Evolutionary conservation across 139 green algal species (phyloP), one percentile per base, ranked within the genome.

Genomic region (Micractinium conductrix): DNA sequence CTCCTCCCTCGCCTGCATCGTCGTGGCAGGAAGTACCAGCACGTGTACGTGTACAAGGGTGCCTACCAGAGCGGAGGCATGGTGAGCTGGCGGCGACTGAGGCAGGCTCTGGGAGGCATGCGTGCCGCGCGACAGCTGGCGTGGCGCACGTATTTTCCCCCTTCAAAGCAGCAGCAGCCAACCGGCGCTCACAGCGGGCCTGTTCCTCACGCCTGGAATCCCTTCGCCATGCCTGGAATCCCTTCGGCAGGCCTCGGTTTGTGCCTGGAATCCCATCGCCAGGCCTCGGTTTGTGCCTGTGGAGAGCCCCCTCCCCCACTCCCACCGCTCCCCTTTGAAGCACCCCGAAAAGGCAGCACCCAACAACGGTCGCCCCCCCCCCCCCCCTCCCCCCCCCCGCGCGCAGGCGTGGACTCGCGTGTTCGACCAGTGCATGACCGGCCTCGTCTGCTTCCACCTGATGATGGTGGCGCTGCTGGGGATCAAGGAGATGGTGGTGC

Each of bases 401-500:
- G 26, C 67, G 74, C 88, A 90, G 88, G 69, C 86, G 24, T 92
- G 87, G 87, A 38, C 38, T 16, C 85, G 92, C 43, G 84, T 94
- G 35, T 95, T 93, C 74, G 60, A 91, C 38, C 93, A 96, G 74
- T 86, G 92, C 62, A 90, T 94, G 78, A 69, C 78, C 3, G 90
- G 84, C 7, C 68, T 95, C 45, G 85, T 95, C 78, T 89, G 94
- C 83, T 92, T 95, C 79, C 93, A 96, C 83, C 65, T 94, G 28
- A 87, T 93, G 40, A 94, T 93, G 90, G 78, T 94, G 19, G 89
- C 80, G 8, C 80, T 96, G 28, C 79, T 95, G 50, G 74, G 80
- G 55, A 72, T 96, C 38, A 96, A 96, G 88, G 85, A 91, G 50
- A 63, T 30, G 9, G 26, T 85, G 4, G 84, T 28, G 2, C 42